Conservation (phyloP, 495 filamentous ascomycete genomes). For the Oidiodendron maius region DNA sequence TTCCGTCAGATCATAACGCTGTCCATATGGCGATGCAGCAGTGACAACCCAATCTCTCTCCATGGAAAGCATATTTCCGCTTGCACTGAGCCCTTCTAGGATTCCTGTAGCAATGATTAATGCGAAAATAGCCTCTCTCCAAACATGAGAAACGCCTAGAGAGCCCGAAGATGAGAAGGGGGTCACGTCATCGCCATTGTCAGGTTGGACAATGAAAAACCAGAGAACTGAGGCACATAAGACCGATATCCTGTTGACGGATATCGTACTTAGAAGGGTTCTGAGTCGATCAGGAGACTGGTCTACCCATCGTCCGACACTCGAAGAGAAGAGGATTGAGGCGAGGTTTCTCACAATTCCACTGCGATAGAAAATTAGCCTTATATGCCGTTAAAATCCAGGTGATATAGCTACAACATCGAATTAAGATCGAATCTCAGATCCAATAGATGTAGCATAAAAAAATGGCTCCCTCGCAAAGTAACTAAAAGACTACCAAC, state of each 20-base stretch:
- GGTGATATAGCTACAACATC: too few relatives aligned
- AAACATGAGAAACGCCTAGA: slow-evolving; percentile 6
- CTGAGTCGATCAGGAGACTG: slow-evolving; percentile 34
- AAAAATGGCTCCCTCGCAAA: too few relatives aligned
- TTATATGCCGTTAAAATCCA: too few relatives aligned
- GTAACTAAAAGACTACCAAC: slow-evolving; percentile 19
- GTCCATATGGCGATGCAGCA: slow-evolving; percentile 26
- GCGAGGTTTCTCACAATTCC: slow-evolving; percentile 30
- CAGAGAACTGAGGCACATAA: slow-evolving; percentile 44
- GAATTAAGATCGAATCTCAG: too few relatives aligned
- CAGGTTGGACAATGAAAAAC: slow-evolving; percentile 30
- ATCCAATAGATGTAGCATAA: too few relatives aligned
- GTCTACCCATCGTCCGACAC: slow-evolving; percentile 41
- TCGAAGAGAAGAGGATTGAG: slow-evolving; percentile 33
- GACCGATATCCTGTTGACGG: slow-evolving; percentile 39
- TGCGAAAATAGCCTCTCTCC: slow-evolving; percentile 33
- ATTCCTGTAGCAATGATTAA: slow-evolving; percentile 44
- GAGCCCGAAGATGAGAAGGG: not conserved
- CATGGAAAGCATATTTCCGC: slow-evolving; percentile 55
- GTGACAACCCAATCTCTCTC: slow-evolving; percentile 61
- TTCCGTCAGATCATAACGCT: slow-evolving; percentile 32
- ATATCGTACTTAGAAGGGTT: slow-evolving; percentile 34
- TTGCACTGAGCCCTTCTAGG: slow-evolving; percentile 48
- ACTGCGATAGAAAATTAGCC: slow-evolving; percentile 17
- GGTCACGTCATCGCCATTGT: not conserved